Percentiles rank a stretch among this genome's conserved stretches.
phyloP scores from a whole-genome alignment of 768 basidiomycete genomes.

The Fomitopsis pulvina region DNA sequence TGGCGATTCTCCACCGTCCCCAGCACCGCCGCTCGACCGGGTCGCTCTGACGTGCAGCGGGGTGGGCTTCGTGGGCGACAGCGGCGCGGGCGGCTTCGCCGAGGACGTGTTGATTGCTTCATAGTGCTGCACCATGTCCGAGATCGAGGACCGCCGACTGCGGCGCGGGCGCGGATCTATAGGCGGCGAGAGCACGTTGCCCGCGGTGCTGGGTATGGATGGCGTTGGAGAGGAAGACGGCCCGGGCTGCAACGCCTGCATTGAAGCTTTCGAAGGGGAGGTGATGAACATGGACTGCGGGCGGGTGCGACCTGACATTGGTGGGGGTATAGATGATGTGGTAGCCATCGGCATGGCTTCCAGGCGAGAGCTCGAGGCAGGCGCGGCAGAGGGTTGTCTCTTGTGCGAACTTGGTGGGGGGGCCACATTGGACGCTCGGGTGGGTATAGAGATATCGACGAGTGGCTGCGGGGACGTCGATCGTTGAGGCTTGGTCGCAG shows the following conservation, averaged over 20 bases:
- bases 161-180: constrained; percentile 39
- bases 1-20: background rate
- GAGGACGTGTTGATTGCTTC: constrained; percentile 49
- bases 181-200: constrained; percentile 31
- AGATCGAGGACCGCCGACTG: constrained; percentile 67
- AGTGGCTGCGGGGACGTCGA: constrained; percentile 13
- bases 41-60: constrained; percentile 20
- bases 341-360: constrained; percentile 17
- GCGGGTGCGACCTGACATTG: constrained; percentile 42
- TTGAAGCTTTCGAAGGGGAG: constrained; percentile 29
- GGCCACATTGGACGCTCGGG: constrained; percentile 1
- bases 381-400: constrained; percentile 23
- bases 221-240: constrained; percentile 24
- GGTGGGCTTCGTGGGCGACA: constrained; percentile 22
- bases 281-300: constrained; percentile 82
- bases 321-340: constrained; percentile 17
- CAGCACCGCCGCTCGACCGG: background rate
- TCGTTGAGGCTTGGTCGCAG: constrained; percentile 5
- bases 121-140: constrained; percentile 80
- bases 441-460: background rate
- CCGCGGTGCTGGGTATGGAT: constrained; percentile 19
- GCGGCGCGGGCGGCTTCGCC: constrained; percentile 1
- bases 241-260: constrained; percentile 28
- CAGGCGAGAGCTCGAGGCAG: constrained; percentile 9
- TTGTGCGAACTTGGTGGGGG: constrained; percentile 21